A percentile compares a stretch with the other conserved stretches of the same genome.
Evolutionary conservation across 345 rosid genomes (phyloP).

Genomic region (Populus tremula): DNA sequence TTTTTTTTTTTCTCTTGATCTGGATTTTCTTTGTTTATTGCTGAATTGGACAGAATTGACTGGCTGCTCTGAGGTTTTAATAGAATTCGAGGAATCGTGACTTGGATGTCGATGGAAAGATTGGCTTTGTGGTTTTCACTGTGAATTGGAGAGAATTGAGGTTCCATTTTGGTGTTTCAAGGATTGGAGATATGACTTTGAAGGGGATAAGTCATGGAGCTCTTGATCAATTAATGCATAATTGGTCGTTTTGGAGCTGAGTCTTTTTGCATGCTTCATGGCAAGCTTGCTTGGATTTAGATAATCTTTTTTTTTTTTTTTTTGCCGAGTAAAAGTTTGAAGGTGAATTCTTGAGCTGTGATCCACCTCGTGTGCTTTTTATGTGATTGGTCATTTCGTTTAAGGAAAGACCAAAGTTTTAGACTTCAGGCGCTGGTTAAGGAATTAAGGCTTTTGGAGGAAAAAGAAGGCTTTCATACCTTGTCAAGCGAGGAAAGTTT

Average conservation of each 20-base stretch:
- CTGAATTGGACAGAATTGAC: conserved; percentile 3
- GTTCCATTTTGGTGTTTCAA: background rate
- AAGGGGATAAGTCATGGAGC: background rate
- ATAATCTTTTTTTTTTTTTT: background rate
- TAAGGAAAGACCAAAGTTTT: conserved; percentile 39
- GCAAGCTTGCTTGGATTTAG: background rate
- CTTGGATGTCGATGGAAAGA: background rate
- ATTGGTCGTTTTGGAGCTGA: background rate
- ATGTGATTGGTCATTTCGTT: conserved; percentile 31
- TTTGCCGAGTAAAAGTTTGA: background rate
- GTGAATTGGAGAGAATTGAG: background rate
- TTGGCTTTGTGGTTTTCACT: conserved; percentile 8
- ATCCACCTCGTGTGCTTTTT: conserved; percentile 11
- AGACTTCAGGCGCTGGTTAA: conserved; percentile 26
- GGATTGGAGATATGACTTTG: background rate
- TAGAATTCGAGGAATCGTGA: background rate
- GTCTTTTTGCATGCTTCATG: background rate
- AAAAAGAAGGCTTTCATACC: conserved; percentile 35
- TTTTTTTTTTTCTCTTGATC: background rate
- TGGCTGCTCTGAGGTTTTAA: background rate
- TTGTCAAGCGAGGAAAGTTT: conserved; percentile 41
- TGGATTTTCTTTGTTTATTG: background rate
- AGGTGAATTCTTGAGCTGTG: conserved; percentile 13
- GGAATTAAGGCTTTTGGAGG: conserved; percentile 23
- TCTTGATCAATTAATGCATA: background rate